Evolutionary conservation across 352 stramenopile genomes (phyloP), one percentile per base, ranked within the genome.

Genomic region (Pseudoperonospora humuli): DNA sequence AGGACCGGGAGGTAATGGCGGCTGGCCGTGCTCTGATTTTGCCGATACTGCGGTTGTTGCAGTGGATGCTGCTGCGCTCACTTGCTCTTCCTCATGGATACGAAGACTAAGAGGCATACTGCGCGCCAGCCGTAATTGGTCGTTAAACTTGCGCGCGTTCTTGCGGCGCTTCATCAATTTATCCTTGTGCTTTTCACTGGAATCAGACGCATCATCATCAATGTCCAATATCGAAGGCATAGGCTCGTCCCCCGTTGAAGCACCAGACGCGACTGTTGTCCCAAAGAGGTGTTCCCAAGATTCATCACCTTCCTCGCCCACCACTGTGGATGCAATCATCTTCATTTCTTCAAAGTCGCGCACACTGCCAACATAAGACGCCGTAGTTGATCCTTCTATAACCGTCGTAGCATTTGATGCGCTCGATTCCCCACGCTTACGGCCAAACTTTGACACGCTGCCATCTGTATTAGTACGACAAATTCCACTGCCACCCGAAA

Each of bases 251-350:
- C 26, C 54, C 43, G 36, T 19, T 15, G 48, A 31, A 7, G 26
- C 21, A 11, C 17, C 19, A 19, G 45, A 40, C 9, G 56, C 35
- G 20, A 33, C 24, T 11, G 52, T 57, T 14, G 63, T 48, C 3
- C 75, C 75, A 38, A 87, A 87, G 3, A 87, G 49, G 31, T 85
- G 72, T 50, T 87, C 66, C 75, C 75, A 87, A 0, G 75, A 72
- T 35, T 87, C 75, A 15, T 81, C 61, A 7, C 56, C 57, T 18
- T 53, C 39, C 21, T 51, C 58, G 3, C 44, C 49, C 32, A 75
- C 64, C 5, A 75, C 53, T n/a, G 54, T 70, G 0, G 64, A 63
- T 29, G 69, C 75, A 28, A 81, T 73, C n/a, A 56, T 52, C 41
- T 85, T 87, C 70, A 86, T 84, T 41, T 79, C 68, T 31, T 84